These are phyloP conservation scores for Nakazawaea laoshanensis DNA, from an alignment of 805 yeast genomes.

Conservation along the genomic window DNA sequence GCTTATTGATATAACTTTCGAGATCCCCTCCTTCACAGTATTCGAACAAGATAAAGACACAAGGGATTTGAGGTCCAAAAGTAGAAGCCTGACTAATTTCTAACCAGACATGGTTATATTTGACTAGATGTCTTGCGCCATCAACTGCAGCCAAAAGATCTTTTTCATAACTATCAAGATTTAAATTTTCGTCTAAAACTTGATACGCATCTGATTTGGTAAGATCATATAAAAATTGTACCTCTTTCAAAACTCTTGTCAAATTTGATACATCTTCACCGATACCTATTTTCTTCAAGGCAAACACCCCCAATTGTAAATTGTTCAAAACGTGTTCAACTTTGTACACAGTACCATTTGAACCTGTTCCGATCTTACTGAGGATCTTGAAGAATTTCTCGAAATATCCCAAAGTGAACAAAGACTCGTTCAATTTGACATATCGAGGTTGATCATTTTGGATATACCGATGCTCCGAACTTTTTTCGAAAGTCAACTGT, in stretches of 20 bases:
- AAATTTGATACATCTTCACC: slow-evolving; percentile 70
- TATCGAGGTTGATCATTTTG: slow-evolving; percentile 18
- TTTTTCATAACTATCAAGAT: background rate
- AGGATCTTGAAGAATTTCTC: slow-evolving; percentile 58
- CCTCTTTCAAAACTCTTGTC: slow-evolving; percentile 67
- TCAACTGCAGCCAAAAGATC: slow-evolving; percentile 9
- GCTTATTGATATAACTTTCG: slow-evolving; percentile 48
- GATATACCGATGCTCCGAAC: background rate
- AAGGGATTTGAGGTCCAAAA: slow-evolving; percentile 49
- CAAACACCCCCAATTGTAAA: slow-evolving; percentile 68
- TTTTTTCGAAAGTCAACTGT: slow-evolving; percentile 1
- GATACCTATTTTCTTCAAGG: slow-evolving; percentile 76
- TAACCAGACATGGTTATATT: slow-evolving; percentile 89
- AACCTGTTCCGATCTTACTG: slow-evolving; percentile 67
- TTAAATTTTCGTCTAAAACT: background rate
- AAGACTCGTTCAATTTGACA: slow-evolving; percentile 11
- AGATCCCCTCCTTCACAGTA: slow-evolving; percentile 85
- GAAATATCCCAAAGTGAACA: slow-evolving; percentile 81
- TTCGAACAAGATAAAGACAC: slow-evolving; percentile 74
- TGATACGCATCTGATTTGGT: slow-evolving; percentile 21
- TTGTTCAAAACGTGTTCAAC: slow-evolving; percentile 77
- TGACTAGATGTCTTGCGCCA: slow-evolving; percentile 50
- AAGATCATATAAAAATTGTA: slow-evolving; percentile 53
- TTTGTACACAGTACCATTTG: slow-evolving; percentile 76
- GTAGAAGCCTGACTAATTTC: slow-evolving; percentile 50